phyloP scores from a whole-genome alignment of 768 basidiomycete species.

The Leucocoprinus sp. region DNA sequence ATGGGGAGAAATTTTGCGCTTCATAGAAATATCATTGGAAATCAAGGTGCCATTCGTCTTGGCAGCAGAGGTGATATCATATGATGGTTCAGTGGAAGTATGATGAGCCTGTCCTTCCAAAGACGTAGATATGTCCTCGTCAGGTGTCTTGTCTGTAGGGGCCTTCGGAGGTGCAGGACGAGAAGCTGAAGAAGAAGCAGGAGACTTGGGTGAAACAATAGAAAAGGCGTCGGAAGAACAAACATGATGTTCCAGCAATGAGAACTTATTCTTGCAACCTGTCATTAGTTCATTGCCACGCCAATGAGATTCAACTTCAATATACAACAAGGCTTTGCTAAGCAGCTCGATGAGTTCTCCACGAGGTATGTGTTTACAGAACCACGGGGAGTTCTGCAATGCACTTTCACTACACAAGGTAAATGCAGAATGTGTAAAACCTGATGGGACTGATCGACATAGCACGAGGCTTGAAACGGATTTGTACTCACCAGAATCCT shows the following conservation, averaged over 20 bases:
- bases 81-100: conserved; percentile 10
- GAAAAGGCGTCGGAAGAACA: conserved; percentile 48
- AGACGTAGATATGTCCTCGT: conserved; percentile 1
- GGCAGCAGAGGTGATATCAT: conserved; percentile 3
- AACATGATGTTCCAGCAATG: conserved; percentile 65
- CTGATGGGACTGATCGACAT: conserved; percentile 27
- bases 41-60: conserved; percentile 11
- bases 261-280: conserved; percentile 65
- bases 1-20: conserved; percentile 48
- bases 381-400: conserved; percentile 60
- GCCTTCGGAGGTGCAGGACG: conserved; percentile 1
- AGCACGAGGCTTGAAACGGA: not conserved
- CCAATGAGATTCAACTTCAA: conserved; percentile 82
- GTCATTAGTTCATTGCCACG: conserved; percentile 49
- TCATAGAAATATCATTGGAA: conserved; percentile 20
- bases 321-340: conserved; percentile 70
- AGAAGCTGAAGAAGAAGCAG: conserved; percentile 9
- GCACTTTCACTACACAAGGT: conserved; percentile 68
- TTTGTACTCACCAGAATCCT: conserved; percentile 58
- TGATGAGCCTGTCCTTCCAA: not conserved
- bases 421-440: conserved; percentile 78
- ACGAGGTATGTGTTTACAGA: conserved; percentile 67
- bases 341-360: conserved; percentile 79
- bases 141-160: not conserved
- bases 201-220: conserved; percentile 14